phyloP scores from a whole-genome alignment of 371 early-diverging fungal species.

The Capniomyces stellatus region DNA sequence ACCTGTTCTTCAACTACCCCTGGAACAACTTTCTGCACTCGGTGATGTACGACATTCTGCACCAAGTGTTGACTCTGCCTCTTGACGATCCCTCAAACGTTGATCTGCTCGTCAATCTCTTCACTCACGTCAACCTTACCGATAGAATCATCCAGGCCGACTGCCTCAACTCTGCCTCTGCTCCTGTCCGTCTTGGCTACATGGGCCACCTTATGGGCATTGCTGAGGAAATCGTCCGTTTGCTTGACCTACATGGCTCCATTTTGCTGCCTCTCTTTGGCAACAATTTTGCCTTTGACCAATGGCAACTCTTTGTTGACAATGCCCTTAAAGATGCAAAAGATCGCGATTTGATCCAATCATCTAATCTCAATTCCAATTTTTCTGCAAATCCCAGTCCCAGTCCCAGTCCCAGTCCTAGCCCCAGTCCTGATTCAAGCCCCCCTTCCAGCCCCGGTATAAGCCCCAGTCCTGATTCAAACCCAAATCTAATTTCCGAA shows the following conservation, averaged over 20 bases:
- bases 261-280: slow-evolving; percentile 28
- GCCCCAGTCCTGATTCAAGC: no score
- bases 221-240: slow-evolving; percentile 77
- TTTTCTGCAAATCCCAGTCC: no score
- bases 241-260: slow-evolving; percentile 50
- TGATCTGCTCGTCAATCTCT: slow-evolving; percentile 50
- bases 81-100: slow-evolving; percentile 41
- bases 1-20: slow-evolving; percentile 69
- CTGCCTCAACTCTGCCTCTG: slow-evolving; percentile 39
- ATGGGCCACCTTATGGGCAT: slow-evolving; percentile 96
- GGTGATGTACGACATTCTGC: slow-evolving; percentile 86
- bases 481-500: not conserved
- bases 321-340: slow-evolving; percentile 61
- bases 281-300: slow-evolving; percentile 46
- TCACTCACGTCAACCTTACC: slow-evolving; percentile 62
- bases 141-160: slow-evolving; percentile 60
- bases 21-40: slow-evolving; percentile 93
- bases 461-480: not conserved
- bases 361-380: no score
- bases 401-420: no score
- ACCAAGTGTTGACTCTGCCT: slow-evolving; percentile 79
- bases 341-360: slow-evolving; percentile 20
- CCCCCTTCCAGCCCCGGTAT: no score
- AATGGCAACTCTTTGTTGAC: slow-evolving; percentile 76
- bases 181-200: slow-evolving; percentile 64